Base-by-base conservation (phyloP, 2,329 filamentous ascomycete species). In the Pseudogymnoascus sp. region DNA sequence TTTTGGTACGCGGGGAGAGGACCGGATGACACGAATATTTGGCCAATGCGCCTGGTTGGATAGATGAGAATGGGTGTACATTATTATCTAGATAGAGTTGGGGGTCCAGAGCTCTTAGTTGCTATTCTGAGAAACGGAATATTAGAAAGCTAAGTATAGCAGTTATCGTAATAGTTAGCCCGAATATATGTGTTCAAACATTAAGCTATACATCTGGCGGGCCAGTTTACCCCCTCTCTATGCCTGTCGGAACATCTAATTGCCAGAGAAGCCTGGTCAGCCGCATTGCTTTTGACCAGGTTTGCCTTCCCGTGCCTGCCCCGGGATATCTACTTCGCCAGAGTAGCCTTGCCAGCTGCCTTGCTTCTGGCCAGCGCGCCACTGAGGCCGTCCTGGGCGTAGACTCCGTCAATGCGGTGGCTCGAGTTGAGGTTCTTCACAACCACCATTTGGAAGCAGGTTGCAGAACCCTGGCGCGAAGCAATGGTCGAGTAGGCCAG, bases 341-440 rank as follows among this genome's bases (percentile, higher is more conserved):
- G 13, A 13, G 26, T 60, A 18, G 60, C 60, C 41, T 61, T 56
- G 41, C 28, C 57, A 21, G 45, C 39, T 7, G 39, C 57, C 58
- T 61, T 61, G 35, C 48, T 57, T 18, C 59, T 62, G 58, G 64
- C 60, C 12, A 65, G 52, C 12, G 90, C 88, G 59, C 83, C 88
- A 39, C 75, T 73, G 41, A 95, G 80, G 55, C 80, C 85, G 69
- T 81, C 89, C 70, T 92, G 89, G 23, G 79, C 81, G 15, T 75
- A 69, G 64, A 92, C 79, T 45, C 89, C 90, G 67, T 92, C 83
- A 64, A 92, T 77, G 66, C 90, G 86, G 77, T 95, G 90, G 30
- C 84, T 90, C 34, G 86, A 85, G 78, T 95, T 95, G 74, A 95
- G 81, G 77, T 95, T 95, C 84, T 95, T 95, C 73, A 92, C 88